Evolutionary conservation across 1,284 basidiomycete genomes (phyloP), one percentile per base, ranked within the genome.

Genomic region (Meripilus lineatus): DNA sequence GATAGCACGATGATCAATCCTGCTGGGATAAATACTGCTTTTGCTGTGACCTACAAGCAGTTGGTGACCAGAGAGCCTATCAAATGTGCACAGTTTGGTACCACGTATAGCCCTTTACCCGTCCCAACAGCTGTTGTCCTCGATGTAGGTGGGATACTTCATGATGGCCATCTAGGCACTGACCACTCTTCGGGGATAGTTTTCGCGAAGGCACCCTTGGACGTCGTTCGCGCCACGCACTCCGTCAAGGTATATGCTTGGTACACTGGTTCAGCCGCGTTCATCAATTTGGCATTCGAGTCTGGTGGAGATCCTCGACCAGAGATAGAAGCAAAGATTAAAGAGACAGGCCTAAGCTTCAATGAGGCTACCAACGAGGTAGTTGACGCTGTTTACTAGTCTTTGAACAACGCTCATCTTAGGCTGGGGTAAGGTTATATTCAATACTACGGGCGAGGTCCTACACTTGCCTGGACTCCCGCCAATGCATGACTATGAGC

Each of bases 281-380:
- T 30, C n/a, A n/a, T n/a, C n/a, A n/a, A n/a, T n/a, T n/a, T n/a
- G n/a, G n/a, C n/a, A n/a, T n/a, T n/a, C n/a, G n/a, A n/a, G n/a
- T n/a, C n/a, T n/a, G n/a, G n/a, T n/a, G n/a, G n/a, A n/a, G n/a
- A 53, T 36, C 2, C 50, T 2, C 47, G 32, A 5, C n/a, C 38
- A 11, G 49, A 50, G 33, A 39, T 43, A 3, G 48, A 50, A 38
- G 44, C 45, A 14, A 48, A 52, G 34, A 52, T 32, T 0, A 18
- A 23, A 8, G 42, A 35, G 1, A 49, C 47, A 1, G 54, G 52
- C 0, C 35, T 40, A 5, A 3, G 25, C 2, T 41, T 48, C n/a
- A 23, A 32, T 7, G 50, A 54, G 11, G 47, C 52, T 13, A 42
- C 45, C 3, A 14, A 24, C 3, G 50, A 54, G 35, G 57, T 56